Percentiles rank a stretch among this genome's conserved stretches.
phyloP scores from a whole-genome alignment of 768 basidiomycete species.

The Naematelia aurantialba region DNA sequence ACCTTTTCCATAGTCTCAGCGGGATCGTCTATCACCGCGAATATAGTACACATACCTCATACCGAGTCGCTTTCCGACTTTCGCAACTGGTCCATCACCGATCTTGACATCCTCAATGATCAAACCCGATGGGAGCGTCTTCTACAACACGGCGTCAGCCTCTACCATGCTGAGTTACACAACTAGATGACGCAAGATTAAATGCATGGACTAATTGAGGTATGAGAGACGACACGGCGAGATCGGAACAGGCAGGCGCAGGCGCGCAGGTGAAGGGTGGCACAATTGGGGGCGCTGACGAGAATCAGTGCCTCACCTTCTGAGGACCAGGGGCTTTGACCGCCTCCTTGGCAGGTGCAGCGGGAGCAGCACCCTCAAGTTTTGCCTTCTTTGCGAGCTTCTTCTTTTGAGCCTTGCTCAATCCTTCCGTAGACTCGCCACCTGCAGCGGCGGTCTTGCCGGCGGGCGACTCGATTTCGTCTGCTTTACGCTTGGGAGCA shows the following conservation, averaged over 20 bases:
- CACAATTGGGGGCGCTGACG: conserved; percentile 37
- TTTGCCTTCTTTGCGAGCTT: conserved; percentile 68
- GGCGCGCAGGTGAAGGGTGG: conserved; percentile 5
- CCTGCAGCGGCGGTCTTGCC: conserved; percentile 36
- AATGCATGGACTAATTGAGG: conserved; percentile 2
- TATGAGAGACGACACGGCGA: conserved; percentile 2
- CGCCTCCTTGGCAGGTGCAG: conserved; percentile 21
- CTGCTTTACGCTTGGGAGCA: conserved; percentile 65
- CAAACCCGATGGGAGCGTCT: conserved; percentile 64
- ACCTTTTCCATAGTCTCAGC: conserved; percentile 48
- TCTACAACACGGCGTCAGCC: conserved; percentile 17
- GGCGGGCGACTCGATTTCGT: conserved; percentile 57
- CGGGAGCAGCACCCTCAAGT: conserved; percentile 55
- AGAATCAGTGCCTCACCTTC: conserved; percentile 38
- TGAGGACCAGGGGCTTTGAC: conserved; percentile 14
- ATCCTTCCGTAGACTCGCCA: conserved; percentile 29
- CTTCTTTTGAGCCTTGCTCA: conserved; percentile 62
- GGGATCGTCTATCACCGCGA: background rate
- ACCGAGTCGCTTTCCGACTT: conserved; percentile 72
- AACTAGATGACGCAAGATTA: background rate
- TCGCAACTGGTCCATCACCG: conserved; percentile 80
- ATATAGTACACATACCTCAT: conserved; percentile 58
- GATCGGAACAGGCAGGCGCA: background rate
- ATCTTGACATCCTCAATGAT: conserved; percentile 70
- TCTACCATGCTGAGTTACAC: background rate